Percentiles rank a stretch among this genome's conserved stretches.
phyloP scores from a whole-genome alignment of 2,329 filamentous ascomycete species.

The Penicillium sp. region DNA sequence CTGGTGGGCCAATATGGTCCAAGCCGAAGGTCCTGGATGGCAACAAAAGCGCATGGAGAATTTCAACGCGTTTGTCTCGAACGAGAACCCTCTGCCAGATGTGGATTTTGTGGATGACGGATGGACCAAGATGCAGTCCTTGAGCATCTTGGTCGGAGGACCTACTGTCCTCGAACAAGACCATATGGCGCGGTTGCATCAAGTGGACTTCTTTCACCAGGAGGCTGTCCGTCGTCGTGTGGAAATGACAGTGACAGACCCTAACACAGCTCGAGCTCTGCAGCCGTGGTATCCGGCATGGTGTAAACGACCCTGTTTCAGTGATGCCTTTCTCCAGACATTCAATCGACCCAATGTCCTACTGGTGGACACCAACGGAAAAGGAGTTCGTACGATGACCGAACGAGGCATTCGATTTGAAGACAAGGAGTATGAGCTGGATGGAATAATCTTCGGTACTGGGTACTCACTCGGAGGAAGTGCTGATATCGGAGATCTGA shows the following conservation, averaged over 20 bases:
- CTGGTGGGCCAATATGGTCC: constrained; percentile 2
- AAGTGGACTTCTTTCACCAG: constrained; percentile 42
- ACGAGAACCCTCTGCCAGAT: constrained; percentile 5
- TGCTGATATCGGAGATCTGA: constrained; percentile 35
- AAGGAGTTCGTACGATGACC: constrained; percentile 50
- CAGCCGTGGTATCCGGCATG: constrained; percentile 59
- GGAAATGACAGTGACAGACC: constrained; percentile 53
- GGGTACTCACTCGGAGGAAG: constrained; percentile 40
- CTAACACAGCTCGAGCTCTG: constrained; percentile 49
- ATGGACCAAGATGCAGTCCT: constrained; percentile 23
- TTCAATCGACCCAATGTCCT: constrained; percentile 60
- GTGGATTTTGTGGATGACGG: constrained; percentile 28
- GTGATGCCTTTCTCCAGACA: constrained; percentile 51
- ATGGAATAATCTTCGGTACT: constrained; percentile 48
- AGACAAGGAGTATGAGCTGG: constrained; percentile 46
- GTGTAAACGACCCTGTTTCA: constrained; percentile 63
- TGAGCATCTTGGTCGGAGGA: constrained; percentile 15
- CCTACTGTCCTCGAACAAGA: constrained; percentile 19
- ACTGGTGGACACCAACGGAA: constrained; percentile 58
- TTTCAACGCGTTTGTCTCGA: constrained; percentile 26
- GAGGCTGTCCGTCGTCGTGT: constrained; percentile 49
- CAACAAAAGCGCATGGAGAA: constrained; percentile 29
- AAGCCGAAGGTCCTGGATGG: constrained; percentile 18
- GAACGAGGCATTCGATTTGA: constrained; percentile 46
- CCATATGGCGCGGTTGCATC: constrained; percentile 24